Conservation (phyloP, 2,329 filamentous ascomycete species). For the Tolypocladium paradoxum region DNA sequence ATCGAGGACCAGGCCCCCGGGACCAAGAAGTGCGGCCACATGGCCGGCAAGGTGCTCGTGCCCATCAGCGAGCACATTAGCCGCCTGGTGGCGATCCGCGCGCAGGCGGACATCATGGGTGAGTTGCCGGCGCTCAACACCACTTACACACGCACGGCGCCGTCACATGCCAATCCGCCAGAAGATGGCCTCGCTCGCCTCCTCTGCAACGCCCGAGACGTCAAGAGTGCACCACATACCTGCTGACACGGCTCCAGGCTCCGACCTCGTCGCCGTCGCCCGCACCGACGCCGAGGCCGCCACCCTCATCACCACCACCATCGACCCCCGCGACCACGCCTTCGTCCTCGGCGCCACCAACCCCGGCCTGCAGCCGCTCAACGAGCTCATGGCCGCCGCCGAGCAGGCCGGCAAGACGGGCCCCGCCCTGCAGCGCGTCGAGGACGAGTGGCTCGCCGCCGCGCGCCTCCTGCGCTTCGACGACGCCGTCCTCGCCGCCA, state of each 20-base stretch:
- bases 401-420: conserved; percentile 75
- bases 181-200: too few relatives aligned
- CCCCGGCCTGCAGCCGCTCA: conserved; percentile 69
- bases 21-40: conserved; percentile 99
- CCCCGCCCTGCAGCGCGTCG: conserved; percentile 73
- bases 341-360: conserved; percentile 92
- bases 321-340: conserved; percentile 87
- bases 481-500: conserved; percentile 76
- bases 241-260: conserved; percentile 35
- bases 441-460: conserved; percentile 75
- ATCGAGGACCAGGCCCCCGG: conserved; percentile 98
- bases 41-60: conserved; percentile 96
- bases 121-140: conserved; percentile 9
- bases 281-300: conserved; percentile 96
- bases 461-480: conserved; percentile 81
- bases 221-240: too few relatives aligned
- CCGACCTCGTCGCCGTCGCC: conserved; percentile 81
- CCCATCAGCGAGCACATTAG: conserved; percentile 98
- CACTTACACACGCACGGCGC: neutral
- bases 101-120: conserved; percentile 98
- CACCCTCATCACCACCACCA: conserved; percentile 91
- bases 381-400: conserved; percentile 82
- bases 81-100: conserved; percentile 88
- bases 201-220: too few relatives aligned
- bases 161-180: neutral